Base-by-base conservation (phyloP, 768 basidiomycete genomes). In the Rhodocollybia butyracea region DNA sequence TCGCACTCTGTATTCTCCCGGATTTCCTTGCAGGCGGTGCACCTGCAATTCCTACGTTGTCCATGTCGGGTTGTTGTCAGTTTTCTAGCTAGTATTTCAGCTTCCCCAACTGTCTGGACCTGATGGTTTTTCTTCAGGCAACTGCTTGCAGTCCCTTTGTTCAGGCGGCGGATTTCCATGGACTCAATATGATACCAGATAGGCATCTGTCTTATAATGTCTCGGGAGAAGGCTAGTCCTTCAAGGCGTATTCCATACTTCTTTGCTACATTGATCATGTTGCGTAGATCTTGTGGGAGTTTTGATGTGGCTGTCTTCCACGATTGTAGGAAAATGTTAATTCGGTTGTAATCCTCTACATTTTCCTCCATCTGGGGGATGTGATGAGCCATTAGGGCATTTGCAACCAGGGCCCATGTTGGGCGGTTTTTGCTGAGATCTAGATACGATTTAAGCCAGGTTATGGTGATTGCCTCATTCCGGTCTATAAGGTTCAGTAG, bases 131-230 rank as follows among this genome's bases (percentile, higher is more conserved):
- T 31, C 34, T 38, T 30, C 7, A 63, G 52, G 40, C 61, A 63
- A 11, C 26, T 10, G 19, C 51, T 57, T 2, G 47, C 31, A 0
- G 4, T 36, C 21, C 24, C 13, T 12, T 58, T 46, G 17, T 54
- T 59, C 5, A 52, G 32, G 0, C n/a, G 4, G 2, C 53, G 41
- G 6, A 38, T 59, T 21, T 34, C 27, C 2, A 27, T 8, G 4
- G 32, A 58, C n/a, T 55, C 62, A 2, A 26, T 51, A 54, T 74
- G 73, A 52, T 66, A 61, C 71, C 69, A 74, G 0, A 72, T 64
- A 19, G 73, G 69, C 55, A 64, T 63, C 13, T 57, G 3, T 11
- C 45, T 11, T 21, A 52, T 54, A 0, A 63, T 42, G 0, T 63
- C 46, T 30, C 47, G 30, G 1, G 56, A 39, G 24, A 64, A 59